These are phyloP conservation scores for Diutina sp. DNA, from an alignment of 1,139 yeast species.

Conservation along the genomic window DNA sequence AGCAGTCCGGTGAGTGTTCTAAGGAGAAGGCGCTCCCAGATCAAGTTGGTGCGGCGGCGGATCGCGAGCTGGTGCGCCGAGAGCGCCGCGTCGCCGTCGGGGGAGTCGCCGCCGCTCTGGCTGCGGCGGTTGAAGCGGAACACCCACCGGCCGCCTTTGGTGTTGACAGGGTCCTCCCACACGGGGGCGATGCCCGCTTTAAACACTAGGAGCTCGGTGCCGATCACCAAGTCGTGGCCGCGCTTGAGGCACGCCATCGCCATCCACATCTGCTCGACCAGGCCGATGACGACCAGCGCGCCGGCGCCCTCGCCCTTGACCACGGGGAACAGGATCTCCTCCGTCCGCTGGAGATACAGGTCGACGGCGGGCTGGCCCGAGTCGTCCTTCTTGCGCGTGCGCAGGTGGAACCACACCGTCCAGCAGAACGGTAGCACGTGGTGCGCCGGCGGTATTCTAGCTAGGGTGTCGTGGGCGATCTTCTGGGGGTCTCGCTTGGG, in stretches of 20 bases:
- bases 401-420: conserved; percentile 36
- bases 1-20: conserved; percentile 32
- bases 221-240: conserved; percentile 34
- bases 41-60: conserved; percentile 27
- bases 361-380: conserved; percentile 16
- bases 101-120: conserved; percentile 5
- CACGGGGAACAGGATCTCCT: conserved; percentile 21
- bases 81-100: conserved; percentile 6
- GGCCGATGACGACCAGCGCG: conserved; percentile 26
- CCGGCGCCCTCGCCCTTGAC: conserved; percentile 7
- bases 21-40: conserved; percentile 41
- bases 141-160: conserved; percentile 58
- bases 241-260: conserved; percentile 34
- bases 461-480: conserved; percentile 20
- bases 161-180: conserved; percentile 60
- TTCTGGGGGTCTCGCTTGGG: conserved; percentile 25
- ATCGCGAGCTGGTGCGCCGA: conserved; percentile 10
- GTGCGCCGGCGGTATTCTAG: conserved; percentile 16
- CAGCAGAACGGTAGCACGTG: conserved; percentile 36
- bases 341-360: conserved; percentile 29
- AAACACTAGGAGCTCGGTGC: conserved; percentile 49
- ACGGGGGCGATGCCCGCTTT: conserved; percentile 55
- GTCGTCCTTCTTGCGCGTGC: conserved; percentile 16
- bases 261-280: conserved; percentile 56
- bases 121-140: conserved; percentile 32